These are phyloP conservation scores for Fusarium tupiense DNA, from an alignment of 2,329 filamentous ascomycete species.

Conservation along the genomic window DNA sequence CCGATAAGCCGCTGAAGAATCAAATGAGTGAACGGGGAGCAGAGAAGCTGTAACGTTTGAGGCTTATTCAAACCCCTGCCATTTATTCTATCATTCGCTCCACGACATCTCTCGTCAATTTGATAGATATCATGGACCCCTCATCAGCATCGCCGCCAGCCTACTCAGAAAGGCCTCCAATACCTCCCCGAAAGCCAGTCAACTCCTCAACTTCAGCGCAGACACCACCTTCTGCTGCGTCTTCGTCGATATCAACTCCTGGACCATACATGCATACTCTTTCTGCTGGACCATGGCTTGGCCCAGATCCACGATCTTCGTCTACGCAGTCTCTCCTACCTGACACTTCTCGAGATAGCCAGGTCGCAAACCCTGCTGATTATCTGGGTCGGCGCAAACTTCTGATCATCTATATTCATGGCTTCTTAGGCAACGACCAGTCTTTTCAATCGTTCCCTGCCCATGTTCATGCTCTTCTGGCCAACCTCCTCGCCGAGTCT, in stretches of 20 bases:
- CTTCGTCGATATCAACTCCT: constrained; percentile 2
- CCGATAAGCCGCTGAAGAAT: background rate
- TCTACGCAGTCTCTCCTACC: constrained; percentile 58
- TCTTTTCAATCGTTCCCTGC: constrained; percentile 90
- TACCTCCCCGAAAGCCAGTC: constrained; percentile 25
- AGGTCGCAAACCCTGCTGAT: constrained; percentile 5
- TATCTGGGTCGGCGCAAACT: constrained; percentile 61
- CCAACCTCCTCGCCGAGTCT: constrained; percentile 71
- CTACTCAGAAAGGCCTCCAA: constrained; percentile 25
- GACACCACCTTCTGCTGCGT: background rate
- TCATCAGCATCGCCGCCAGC: constrained; percentile 28
- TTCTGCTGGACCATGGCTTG: constrained; percentile 30
- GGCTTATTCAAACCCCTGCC: background rate
- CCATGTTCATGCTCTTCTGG: constrained; percentile 82
- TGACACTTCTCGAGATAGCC: constrained; percentile 13
- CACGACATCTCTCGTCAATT: background rate
- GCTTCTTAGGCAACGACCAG: constrained; percentile 88
- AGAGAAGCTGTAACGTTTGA: background rate
- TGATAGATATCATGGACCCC: constrained; percentile 6
- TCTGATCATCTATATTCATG: constrained; percentile 86
- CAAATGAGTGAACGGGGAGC: background rate
- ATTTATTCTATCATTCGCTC: background rate
- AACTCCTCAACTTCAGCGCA: constrained; percentile 18
- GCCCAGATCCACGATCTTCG: constrained; percentile 58
- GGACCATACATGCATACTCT: background rate